Evolutionary conservation across 2,329 filamentous ascomycete species (phyloP).

Genomic region (Scortechinia acanthostroma): DNA sequence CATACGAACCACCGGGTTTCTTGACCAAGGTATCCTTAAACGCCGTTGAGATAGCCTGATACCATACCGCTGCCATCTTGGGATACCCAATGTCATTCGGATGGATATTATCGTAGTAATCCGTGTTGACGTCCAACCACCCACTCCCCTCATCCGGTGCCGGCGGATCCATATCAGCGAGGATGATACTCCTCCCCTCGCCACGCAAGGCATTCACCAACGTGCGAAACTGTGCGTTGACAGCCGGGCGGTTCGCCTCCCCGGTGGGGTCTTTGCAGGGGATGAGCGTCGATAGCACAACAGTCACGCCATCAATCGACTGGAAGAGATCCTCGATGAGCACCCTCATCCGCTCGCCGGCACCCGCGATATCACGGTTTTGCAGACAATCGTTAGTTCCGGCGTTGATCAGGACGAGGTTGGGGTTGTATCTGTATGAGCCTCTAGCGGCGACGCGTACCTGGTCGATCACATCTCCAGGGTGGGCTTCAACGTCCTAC

Average conservation of each 20-base stretch:
- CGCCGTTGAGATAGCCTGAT: conserved; percentile 1
- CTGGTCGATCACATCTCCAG: conserved; percentile 3
- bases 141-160: background rate
- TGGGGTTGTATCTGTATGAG: conserved; percentile 4
- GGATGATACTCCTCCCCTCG: background rate
- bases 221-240: background rate
- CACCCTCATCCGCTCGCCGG: background rate
- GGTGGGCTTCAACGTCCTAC: conserved; percentile 3
- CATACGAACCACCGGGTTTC: no score
- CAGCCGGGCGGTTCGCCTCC: background rate
- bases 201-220: background rate
- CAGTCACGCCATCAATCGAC: background rate
- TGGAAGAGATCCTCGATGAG: background rate
- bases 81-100: background rate
- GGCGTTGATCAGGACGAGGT: conserved; percentile 5
- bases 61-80: background rate
- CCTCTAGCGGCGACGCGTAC: background rate
- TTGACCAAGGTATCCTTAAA: no score
- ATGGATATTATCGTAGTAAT: background rate
- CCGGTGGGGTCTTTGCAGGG: background rate
- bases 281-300: background rate
- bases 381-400: conserved; percentile 4
- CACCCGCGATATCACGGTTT: background rate
- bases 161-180: background rate
- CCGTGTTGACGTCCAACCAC: background rate